Evolutionary conservation across 257 asterid genomes (phyloP), one percentile per base, ranked within the genome.

Genomic region (Salvia hispanica): DNA sequence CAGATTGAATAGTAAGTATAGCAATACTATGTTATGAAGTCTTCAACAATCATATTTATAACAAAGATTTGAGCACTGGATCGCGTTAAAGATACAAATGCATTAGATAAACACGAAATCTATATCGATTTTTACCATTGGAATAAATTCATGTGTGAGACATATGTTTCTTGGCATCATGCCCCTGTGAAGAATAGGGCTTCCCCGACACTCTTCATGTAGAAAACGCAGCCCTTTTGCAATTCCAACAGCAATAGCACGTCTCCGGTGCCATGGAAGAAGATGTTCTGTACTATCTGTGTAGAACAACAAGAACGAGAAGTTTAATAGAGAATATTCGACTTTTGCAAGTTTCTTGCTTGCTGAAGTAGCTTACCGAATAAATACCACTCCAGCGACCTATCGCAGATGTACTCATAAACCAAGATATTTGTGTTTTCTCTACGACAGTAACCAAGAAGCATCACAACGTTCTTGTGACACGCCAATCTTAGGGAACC

Each of bases 211-310:
- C 75, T 89, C 95, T 60, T 89, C 93, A 46, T 89, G 96, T 21
- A 89, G 82, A 69, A 74, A 87, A 34, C 84, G 85, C 71, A 87
- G 69, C 54, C 91, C 96, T 79, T 89, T 87, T 12, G 95, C 96
- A 31, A 84, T 89, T 54, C 91, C 96, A 66, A 81, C 54, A 45
- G 92, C 96, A 71, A 87, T 82, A 55, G 88, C 81, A 72, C 70
- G 76, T 66, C 96, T 83, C 10, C 36, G 83, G 58, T 78, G 83
- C 96, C 96, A 89, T 64, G 74, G 84, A 28, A 89, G 89, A 68
- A 74, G 78, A 62, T 60, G 43, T 2, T 64, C 82, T 13, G 64
- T 10, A 62, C 78, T 78, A 66, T 81, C 91, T 86, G 64, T 43
- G 67, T 10, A 28, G 18, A 76, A 73, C 54, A 64, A 54, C 13